These are phyloP conservation scores for Kwoniella mangroviensis DNA, from an alignment of 768 basidiomycete species.

Conservation along the genomic window DNA sequence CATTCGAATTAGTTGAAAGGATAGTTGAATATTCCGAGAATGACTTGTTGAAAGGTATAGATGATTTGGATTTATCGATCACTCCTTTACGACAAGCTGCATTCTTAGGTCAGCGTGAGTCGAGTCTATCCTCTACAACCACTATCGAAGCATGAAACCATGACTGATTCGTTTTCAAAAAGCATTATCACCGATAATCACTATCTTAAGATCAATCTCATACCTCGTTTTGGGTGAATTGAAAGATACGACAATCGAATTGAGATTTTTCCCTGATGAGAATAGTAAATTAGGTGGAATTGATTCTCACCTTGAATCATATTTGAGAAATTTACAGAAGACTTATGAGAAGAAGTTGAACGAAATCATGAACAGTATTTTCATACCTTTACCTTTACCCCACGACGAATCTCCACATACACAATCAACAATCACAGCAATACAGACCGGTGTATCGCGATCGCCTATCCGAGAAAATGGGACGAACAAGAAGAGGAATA, in stretches of 20 bases:
- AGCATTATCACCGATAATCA: constrained; percentile 23
- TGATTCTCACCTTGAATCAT: background rate
- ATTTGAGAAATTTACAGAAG: background rate
- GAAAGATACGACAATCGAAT: constrained; percentile 2
- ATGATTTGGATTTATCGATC: constrained; percentile 33
- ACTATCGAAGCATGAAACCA: too few species aligned
- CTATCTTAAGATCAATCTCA: constrained; percentile 22
- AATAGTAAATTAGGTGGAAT: too few species aligned
- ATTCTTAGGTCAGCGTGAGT: constrained; percentile 27
- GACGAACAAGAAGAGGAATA: background rate
- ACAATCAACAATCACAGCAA: background rate
- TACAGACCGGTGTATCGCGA: background rate
- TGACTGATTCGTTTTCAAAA: background rate
- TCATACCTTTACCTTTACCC: background rate
- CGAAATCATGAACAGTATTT: background rate
- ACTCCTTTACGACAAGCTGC: constrained; percentile 34
- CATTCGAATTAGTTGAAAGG: constrained; percentile 12
- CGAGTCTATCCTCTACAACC: background rate
- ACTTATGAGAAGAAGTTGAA: background rate
- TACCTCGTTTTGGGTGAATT: constrained; percentile 34
- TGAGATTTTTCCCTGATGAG: constrained; percentile 1
- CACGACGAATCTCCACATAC: too few species aligned
- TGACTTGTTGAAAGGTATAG: constrained; percentile 33
- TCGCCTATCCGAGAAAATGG: background rate
- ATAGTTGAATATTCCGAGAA: constrained; percentile 35